Conservation (phyloP, 495 filamentous ascomycete genomes). For the Ascodesmis nigricans region DNA sequence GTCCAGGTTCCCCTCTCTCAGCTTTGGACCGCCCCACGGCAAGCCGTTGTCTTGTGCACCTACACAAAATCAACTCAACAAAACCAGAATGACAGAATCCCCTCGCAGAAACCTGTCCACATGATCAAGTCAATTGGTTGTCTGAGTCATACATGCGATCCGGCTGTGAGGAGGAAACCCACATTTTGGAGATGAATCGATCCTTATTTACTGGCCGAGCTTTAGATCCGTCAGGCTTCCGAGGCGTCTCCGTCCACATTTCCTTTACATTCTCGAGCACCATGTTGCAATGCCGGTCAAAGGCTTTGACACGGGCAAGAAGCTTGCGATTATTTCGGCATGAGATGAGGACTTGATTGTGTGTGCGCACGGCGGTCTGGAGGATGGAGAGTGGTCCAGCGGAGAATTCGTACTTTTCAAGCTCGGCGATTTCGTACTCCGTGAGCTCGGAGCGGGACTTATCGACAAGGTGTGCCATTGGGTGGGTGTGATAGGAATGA, state of each 20-base stretch:
- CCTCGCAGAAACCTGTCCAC: constrained; percentile 68
- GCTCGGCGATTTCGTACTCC: constrained; percentile 70
- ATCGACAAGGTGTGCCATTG: constrained; percentile 20
- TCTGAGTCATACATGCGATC: no score
- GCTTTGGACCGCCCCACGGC: no score
- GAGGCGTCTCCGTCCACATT: constrained; percentile 96
- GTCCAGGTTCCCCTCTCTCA: no score
- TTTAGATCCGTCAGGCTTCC: constrained; percentile 51
- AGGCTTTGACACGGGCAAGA: constrained; percentile 60
- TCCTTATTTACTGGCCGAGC: constrained; percentile 91
- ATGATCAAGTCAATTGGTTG: no score
- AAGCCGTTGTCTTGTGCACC: no score
- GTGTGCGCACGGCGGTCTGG: constrained; percentile 68
- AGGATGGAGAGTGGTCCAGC: constrained; percentile 75
- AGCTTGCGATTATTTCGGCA: constrained; percentile 77
- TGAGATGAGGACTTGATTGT: constrained; percentile 76
- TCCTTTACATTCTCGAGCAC: constrained; percentile 94
- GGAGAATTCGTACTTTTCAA: constrained; percentile 80
- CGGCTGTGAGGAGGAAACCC: constrained; percentile 26
- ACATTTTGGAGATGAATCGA: constrained; percentile 97
- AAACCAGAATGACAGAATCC: constrained; percentile 80
- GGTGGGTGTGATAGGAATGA: no score
- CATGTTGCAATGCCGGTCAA: constrained; percentile 94
- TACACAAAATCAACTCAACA: no score
- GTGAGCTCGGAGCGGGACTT: constrained; percentile 21